Conservation (phyloP, 192 early-diverging fungal genomes). For the Ambispora gerdemannii region DNA sequence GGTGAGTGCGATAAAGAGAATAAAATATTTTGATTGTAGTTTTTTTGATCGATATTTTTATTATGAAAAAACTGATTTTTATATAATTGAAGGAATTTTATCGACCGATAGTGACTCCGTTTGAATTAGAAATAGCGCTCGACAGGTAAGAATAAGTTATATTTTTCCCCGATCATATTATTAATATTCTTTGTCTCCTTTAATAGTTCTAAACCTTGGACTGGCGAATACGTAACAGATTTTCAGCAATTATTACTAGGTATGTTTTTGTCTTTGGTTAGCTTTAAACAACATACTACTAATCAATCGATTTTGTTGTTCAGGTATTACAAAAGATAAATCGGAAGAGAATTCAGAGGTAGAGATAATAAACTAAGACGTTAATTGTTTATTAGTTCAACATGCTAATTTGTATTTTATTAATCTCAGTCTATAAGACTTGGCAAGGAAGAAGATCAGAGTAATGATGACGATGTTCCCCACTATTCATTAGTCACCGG, state of each 20-base stretch:
- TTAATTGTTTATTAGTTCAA: too few relatives aligned
- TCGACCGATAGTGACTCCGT: constrained; percentile 90
- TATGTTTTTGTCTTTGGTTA: constrained; percentile 32
- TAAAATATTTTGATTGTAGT: constrained; percentile 21
- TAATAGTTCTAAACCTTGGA: constrained; percentile 61
- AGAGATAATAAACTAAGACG: background rate
- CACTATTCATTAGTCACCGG: constrained; percentile 92
- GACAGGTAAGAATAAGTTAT: constrained; percentile 36
- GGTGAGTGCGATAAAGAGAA: constrained; percentile 22
- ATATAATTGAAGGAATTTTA: constrained; percentile 66
- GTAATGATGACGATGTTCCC: constrained; percentile 65
- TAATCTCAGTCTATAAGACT: background rate
- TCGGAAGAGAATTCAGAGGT: constrained; percentile 5
- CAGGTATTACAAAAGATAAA: constrained; percentile 34
- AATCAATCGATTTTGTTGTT: constrained; percentile 23
- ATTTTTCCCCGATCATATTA: background rate
- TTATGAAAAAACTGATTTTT: background rate
- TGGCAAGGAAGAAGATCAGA: constrained; percentile 35
- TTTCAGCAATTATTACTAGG: constrained; percentile 60
- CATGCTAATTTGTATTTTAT: background rate
- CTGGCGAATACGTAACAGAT: constrained; percentile 68
- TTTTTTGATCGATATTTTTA: constrained; percentile 31
- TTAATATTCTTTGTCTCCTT: constrained; percentile 3
- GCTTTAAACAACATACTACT: background rate
- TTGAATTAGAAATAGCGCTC: constrained; percentile 83